Evolutionary conservation across 2,329 filamentous ascomycete genomes (phyloP).

Genomic region (Fusarium bulbicola): DNA sequence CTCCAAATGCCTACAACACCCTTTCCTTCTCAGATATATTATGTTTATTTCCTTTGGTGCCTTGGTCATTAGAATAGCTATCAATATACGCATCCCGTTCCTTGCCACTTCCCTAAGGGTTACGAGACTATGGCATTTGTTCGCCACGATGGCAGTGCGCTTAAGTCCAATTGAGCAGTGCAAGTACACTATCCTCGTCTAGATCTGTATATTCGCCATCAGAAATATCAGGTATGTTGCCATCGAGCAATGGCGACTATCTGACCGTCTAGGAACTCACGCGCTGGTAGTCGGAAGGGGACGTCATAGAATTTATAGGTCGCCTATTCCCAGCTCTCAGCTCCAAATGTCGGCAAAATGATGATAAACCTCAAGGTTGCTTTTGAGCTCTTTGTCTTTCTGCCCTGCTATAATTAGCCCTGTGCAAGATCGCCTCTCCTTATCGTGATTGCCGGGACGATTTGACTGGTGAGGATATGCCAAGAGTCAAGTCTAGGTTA

Average conservation of each 20-base stretch:
- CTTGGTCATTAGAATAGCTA: not conserved
- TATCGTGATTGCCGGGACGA: rapidly evolving
- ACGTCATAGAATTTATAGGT: not conserved
- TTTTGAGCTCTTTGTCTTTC: no score
- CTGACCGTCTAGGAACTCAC: not conserved
- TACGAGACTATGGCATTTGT: not conserved
- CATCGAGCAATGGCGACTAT: not conserved
- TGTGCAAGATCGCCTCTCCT: rapidly evolving
- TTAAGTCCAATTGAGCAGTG: not conserved
- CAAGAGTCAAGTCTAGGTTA: no score
- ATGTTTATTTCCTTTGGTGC: not conserved
- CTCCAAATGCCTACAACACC: no score
- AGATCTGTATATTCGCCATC: not conserved
- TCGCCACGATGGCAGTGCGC: no score
- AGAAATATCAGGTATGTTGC: rapidly evolving
- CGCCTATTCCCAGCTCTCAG: not conserved
- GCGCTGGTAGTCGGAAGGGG: not conserved
- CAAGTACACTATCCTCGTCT: no score
- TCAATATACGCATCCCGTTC: rapidly evolving
- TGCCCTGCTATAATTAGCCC: not conserved
- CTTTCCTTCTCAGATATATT: rapidly evolving
- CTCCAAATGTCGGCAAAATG: not conserved
- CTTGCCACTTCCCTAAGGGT: rapidly evolving
- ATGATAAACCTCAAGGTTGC: not conserved
- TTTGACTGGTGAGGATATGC: not conserved